These are phyloP conservation scores for Mrakia gelida DNA, from an alignment of 768 basidiomycete species.

Conservation along the genomic window DNA sequence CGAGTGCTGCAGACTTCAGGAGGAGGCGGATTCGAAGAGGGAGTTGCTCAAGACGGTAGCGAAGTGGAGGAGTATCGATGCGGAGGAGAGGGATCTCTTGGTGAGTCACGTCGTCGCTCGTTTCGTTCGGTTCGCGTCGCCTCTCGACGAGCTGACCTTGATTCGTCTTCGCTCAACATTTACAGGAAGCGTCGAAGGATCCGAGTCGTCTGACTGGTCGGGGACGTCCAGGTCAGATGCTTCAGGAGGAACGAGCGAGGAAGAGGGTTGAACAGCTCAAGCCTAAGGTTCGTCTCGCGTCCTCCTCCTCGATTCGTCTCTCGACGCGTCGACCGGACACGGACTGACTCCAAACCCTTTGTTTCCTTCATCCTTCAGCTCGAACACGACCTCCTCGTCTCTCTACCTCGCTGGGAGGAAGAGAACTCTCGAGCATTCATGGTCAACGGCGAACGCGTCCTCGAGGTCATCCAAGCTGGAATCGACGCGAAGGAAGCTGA, in stretches of 20 bases:
- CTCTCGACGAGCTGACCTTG: not conserved
- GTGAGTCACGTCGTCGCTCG: not conserved
- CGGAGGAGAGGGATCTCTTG: conserved; percentile 71
- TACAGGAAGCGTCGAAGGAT: conserved; percentile 68
- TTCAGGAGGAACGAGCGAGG: conserved; percentile 95
- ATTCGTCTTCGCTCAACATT: conserved; percentile 24
- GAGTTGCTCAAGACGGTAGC: conserved; percentile 66
- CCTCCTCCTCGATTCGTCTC: not conserved
- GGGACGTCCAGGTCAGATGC: conserved; percentile 70
- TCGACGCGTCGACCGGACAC: not conserved
- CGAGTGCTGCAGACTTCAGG: conserved; percentile 73
- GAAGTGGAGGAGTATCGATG: conserved; percentile 86
- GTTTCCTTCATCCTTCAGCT: conserved; percentile 58
- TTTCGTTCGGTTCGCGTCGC: not conserved
- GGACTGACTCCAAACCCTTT: not conserved
- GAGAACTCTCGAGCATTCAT: conserved; percentile 68
- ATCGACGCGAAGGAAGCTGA: conserved; percentile 58
- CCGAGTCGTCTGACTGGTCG: conserved; percentile 75
- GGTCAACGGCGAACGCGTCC: conserved; percentile 75
- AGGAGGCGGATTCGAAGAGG: conserved; percentile 70
- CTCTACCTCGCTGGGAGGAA: conserved; percentile 83
- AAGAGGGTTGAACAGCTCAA: conserved; percentile 90
- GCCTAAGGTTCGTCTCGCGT: conserved; percentile 64
- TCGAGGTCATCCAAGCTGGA: conserved; percentile 70
- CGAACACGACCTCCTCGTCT: conserved; percentile 74